Evolutionary conservation across 2,329 filamentous ascomycete species (phyloP).

Genomic region (Venturiaceae sp.): DNA sequence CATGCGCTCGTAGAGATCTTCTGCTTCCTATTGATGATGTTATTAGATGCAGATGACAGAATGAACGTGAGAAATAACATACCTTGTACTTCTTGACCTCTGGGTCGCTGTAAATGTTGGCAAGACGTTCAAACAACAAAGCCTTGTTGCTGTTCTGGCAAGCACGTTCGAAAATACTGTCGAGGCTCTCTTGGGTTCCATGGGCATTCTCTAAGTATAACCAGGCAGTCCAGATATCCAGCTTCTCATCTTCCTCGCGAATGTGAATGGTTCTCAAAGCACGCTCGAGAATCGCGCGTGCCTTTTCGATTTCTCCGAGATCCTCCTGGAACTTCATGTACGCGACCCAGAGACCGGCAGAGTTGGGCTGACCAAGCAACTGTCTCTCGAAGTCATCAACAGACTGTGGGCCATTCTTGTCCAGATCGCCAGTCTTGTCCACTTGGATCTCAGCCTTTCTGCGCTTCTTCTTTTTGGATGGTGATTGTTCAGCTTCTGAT

Average conservation of each 20-base stretch:
- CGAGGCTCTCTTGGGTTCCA: constrained; percentile 70
- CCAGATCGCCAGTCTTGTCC: constrained; percentile 86
- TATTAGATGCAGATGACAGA: constrained; percentile 13
- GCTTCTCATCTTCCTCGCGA: constrained; percentile 81
- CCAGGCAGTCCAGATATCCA: constrained; percentile 91
- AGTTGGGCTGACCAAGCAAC: constrained; percentile 83
- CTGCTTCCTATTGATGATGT: constrained; percentile 57
- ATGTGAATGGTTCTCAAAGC: constrained; percentile 87
- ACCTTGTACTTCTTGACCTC: constrained; percentile 61
- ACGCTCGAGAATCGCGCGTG: constrained; percentile 80
- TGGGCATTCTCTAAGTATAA: constrained; percentile 92
- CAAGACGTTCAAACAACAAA: constrained; percentile 79
- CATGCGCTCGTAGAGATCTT: constrained; percentile 76
- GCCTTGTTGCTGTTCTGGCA: constrained; percentile 90
- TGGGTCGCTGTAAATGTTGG: constrained; percentile 91
- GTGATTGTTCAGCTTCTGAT: constrained; percentile 40
- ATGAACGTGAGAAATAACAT: constrained; percentile 32
- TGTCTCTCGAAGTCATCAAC: constrained; percentile 89
- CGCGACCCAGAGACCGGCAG: constrained; percentile 85
- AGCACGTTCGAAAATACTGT: constrained; percentile 82
- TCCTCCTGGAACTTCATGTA: constrained; percentile 99
- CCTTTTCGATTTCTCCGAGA: constrained; percentile 78
- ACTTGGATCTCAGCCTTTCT: constrained; percentile 70
- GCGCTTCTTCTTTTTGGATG: constrained; percentile 62
- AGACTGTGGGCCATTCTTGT: constrained; percentile 79